phyloP scores from a whole-genome alignment of 441 rosid genomes.

The Biscutella laevigata region DNA sequence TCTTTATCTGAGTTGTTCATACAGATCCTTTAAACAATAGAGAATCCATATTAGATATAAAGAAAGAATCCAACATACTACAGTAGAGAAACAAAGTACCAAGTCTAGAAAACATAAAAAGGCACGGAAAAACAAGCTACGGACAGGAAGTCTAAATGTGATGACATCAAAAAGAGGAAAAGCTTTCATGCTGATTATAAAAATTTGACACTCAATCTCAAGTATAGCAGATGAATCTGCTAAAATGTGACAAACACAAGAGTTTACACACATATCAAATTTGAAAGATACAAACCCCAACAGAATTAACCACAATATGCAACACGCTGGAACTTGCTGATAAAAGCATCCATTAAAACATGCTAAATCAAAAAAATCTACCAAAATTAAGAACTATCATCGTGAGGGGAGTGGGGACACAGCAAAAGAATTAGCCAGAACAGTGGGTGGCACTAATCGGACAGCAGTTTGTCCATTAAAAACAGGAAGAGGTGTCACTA shows the following conservation, averaged over 20 bases:
- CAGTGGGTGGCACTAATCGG: not conserved
- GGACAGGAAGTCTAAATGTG: not conserved
- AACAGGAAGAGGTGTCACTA: not conserved
- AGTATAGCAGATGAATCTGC: not conserved
- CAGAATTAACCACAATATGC: slow-evolving; percentile 1
- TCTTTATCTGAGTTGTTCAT: slow-evolving; percentile 57
- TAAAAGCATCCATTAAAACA: not conserved
- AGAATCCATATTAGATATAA: slow-evolving; percentile 12
- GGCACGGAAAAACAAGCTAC: not conserved
- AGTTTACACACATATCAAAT: not conserved
- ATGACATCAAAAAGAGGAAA: not conserved
- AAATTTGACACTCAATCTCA: not conserved
- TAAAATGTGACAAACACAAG: not conserved
- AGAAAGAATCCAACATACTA: not conserved
- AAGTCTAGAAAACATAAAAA: slow-evolving; percentile 1
- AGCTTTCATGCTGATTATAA: not conserved
- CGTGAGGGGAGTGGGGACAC: not conserved
- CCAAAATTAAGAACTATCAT: not conserved
- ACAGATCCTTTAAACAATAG: slow-evolving; percentile 56
- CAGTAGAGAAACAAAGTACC: slow-evolving; percentile 1
- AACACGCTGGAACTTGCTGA: not conserved
- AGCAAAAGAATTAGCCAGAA: not conserved
- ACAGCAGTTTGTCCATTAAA: not conserved
- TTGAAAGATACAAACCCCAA: not conserved
- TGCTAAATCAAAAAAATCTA: not conserved